phyloP scores from a whole-genome alignment of 2,329 filamentous ascomycete species.

The Penicillium sp. region DNA sequence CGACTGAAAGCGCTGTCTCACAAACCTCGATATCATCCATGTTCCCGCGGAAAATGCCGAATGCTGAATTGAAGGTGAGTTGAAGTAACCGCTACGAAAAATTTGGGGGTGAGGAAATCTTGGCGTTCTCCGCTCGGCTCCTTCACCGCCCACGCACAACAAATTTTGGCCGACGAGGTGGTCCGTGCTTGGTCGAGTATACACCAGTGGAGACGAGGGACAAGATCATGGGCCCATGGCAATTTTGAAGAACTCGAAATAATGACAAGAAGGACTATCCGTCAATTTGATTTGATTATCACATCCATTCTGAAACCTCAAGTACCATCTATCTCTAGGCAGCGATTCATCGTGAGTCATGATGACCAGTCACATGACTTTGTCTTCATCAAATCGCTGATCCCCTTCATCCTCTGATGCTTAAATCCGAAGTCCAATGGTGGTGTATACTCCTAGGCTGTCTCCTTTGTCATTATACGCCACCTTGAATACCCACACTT shows the following conservation, averaged over 20 bases:
- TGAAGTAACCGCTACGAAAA: constrained; percentile 41
- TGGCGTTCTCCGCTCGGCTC: constrained; percentile 45
- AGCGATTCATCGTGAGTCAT: constrained; percentile 3
- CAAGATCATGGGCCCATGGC: background rate
- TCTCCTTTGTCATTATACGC: background rate
- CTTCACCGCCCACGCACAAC: constrained; percentile 36
- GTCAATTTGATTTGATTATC: background rate
- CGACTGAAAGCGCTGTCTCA: constrained; percentile 17
- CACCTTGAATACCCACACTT: background rate
- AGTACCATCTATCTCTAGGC: background rate
- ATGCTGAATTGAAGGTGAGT: constrained; percentile 13
- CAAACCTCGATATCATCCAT: constrained; percentile 52
- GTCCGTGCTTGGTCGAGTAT: constrained; percentile 22
- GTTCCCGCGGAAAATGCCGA: constrained; percentile 24
- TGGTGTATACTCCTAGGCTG: background rate
- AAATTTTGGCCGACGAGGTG: constrained; percentile 24
- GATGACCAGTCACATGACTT: background rate
- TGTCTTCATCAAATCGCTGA: background rate
- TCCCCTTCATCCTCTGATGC: background rate
- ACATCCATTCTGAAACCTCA: background rate
- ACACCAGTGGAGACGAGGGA: background rate
- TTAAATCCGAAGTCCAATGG: background rate
- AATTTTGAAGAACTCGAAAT: background rate
- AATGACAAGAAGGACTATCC: background rate
- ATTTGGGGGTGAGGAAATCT: constrained; percentile 49